Evolutionary conservation across 805 yeast species (phyloP).

Genomic region (Zygosaccharomyces gambellarensis): DNA sequence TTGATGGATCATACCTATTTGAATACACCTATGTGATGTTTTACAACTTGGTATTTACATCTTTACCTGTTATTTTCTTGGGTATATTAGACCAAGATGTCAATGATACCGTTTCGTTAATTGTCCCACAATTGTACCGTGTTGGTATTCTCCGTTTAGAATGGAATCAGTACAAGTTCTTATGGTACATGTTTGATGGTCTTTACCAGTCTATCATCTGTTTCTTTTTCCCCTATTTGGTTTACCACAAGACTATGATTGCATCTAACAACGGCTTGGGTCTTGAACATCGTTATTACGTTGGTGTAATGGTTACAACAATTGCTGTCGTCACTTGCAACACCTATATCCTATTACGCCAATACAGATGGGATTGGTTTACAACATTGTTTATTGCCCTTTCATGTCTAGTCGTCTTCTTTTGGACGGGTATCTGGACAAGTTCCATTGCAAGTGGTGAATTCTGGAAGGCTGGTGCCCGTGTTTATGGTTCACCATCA

Average conservation of each 20-base stretch:
- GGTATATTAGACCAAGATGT: conserved; percentile 83
- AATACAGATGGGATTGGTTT: conserved; percentile 80
- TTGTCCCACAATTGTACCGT: conserved; percentile 71
- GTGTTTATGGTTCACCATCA: conserved; percentile 53
- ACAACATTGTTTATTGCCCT: conserved; percentile 50
- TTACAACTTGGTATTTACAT: conserved; percentile 77
- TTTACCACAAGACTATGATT: conserved; percentile 41
- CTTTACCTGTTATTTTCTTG: conserved; percentile 71
- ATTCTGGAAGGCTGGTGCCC: conserved; percentile 62
- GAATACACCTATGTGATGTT: conserved; percentile 79
- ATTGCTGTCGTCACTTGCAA: conserved; percentile 68
- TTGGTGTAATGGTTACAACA: conserved; percentile 63
- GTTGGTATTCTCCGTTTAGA: conserved; percentile 68
- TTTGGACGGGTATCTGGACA: conserved; percentile 82
- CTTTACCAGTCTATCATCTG: conserved; percentile 67
- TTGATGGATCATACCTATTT: conserved; percentile 74
- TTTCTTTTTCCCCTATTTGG: conserved; percentile 67
- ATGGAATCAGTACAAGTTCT: conserved; percentile 64
- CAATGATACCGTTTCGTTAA: conserved; percentile 57
- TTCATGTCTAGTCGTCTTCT: conserved; percentile 57
- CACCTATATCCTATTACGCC: conserved; percentile 58
- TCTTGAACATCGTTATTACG: conserved; percentile 66
- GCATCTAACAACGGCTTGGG: conserved; percentile 51
- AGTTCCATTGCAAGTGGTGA: conserved; percentile 49
- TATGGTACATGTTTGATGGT: conserved; percentile 74